Evolutionary conservation across 257 asterid species (phyloP), one percentile per base, ranked within the genome.

Genomic region (Fraxinus americana): DNA sequence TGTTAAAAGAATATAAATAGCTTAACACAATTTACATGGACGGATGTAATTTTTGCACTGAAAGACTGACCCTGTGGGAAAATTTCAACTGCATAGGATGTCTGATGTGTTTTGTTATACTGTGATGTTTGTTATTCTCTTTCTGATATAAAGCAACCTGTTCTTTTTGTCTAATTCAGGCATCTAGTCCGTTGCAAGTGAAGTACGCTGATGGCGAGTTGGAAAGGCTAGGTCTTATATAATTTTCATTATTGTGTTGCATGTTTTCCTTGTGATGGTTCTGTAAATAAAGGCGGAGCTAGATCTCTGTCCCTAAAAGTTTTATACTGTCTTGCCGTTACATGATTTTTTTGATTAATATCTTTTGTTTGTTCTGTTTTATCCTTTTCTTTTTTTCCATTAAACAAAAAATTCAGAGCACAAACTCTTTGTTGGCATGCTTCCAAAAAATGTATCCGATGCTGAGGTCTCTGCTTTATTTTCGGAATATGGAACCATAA

Each of bases 161-260:
- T 77, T 83, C 38, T 81, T 83, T 85, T 21, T 83, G 57, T 84
- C 78, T 80, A 74, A 86, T 89, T 74, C 97, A 96, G 99, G 99
- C 96, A 77, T 92, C 99, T 76, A 89, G 91, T 81, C 99, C 97
- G 57, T 78, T 96, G 91, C 98, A 96, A 93, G 97, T 96, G 86
- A 96, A 90, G 92, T 96, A 96, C 81, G 99, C 99, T 41, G 99
- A 96, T 85, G 99, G 99, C 80, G 99, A 96, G 83, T 88, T 96
- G 95, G 99, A 96, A 89, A 89, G 98, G 84, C 97, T 96, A 92
- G 99, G 99, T 96, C 79, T 76, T 61, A 38, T 85, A 78, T 71
- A 59, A 57, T 65, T 77, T 43, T 23, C 75, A 63, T 34, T 78
- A 70, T 70, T 36, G 66, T 66, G 21, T 67, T 38, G 77, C 61